Evolutionary conservation across 2,329 filamentous ascomycete genomes (phyloP), one percentile per base, ranked within the genome.

Genomic region (Harringtonia lauricola): DNA sequence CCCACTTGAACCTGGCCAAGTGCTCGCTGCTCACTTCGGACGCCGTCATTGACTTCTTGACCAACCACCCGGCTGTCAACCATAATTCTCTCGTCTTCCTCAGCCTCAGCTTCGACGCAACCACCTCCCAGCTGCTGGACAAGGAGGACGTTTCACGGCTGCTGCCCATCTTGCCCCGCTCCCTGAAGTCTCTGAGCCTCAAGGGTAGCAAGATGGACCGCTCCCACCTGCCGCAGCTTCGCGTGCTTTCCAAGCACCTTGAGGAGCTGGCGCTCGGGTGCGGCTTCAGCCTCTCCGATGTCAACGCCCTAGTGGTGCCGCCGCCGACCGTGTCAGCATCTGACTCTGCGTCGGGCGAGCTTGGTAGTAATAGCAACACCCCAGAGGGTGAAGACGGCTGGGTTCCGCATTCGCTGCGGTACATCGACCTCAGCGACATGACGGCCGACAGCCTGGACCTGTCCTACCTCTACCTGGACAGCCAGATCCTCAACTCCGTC

Each of bases 191-290:
- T 3, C 69, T 92, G 39, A 89, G 81, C 57, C 64, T 92, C 31
- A 85, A 84, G 51, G 86, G 86, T 24, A 82, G 81, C 55, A 76
- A 75, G 57, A 81, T 90, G 70, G 72, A 73, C 30, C 60, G 70
- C 1, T 69, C 70, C 1, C 83, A 90, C 55, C 66, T 86, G 26
- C 66, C 75, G 3, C 63, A 77, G 31, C 67, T 90, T 22, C 65
- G 76, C 3, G 75, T 75, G 7, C 65, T 89, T 39, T 76, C 79
- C 29, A 82, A 83, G 58, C 76, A 83, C 52, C 65, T 90, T 13
- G 84, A 90, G 59, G 86, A 90, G 60, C 68, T 92, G 18, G 80
- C 83, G 7, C 61, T 90, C 14, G 83, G 83, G 34, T 78, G 81
- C 7, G 73, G 82, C 34, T 64, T 90, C 39, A 72, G 74, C 13